phyloP scores from a whole-genome alignment of 2,329 filamentous ascomycete species.

The Xylaria sp. region DNA sequence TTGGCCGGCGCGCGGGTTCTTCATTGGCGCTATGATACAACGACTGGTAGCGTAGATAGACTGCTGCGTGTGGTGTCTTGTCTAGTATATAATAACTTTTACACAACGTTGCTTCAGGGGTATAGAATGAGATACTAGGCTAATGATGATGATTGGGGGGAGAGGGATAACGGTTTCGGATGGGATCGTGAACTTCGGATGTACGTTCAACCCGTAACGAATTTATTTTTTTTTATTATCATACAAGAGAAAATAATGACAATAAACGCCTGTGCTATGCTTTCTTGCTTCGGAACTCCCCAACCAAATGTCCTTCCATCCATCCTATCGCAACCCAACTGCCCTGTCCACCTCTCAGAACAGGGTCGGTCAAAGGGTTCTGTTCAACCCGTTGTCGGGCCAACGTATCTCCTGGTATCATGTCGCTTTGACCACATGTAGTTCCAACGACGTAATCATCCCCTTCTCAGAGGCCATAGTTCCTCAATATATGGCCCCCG shows the following conservation, averaged over 20 bases:
- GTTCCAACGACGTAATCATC: no score
- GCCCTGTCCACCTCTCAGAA: neutral
- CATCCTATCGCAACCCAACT: neutral
- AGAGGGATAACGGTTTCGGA: neutral
- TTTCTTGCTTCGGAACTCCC: slow-evolving; percentile 9
- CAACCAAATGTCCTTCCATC: neutral
- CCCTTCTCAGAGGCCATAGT: no score
- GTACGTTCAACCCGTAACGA: neutral
- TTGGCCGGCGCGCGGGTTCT: neutral
- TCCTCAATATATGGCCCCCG: no score
- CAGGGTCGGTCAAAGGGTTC: neutral
- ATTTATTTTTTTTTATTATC: neutral
- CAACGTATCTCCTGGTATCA: neutral
- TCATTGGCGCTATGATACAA: neutral
- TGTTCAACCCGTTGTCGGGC: neutral
- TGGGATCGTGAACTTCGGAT: neutral
- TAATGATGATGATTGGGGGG: no score
- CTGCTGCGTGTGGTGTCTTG: slow-evolving; percentile 9
- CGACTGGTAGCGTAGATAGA: neutral
- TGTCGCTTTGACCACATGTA: neutral
- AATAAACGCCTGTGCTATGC: slow-evolving; percentile 35
- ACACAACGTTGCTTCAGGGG: no score
- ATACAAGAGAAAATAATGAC: neutral
- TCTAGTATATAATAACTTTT: neutral
- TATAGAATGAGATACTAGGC: no score